These are phyloP conservation scores for Penicillium mononematosum DNA, from an alignment of 495 filamentous ascomycete genomes.

Conservation along the genomic window DNA sequence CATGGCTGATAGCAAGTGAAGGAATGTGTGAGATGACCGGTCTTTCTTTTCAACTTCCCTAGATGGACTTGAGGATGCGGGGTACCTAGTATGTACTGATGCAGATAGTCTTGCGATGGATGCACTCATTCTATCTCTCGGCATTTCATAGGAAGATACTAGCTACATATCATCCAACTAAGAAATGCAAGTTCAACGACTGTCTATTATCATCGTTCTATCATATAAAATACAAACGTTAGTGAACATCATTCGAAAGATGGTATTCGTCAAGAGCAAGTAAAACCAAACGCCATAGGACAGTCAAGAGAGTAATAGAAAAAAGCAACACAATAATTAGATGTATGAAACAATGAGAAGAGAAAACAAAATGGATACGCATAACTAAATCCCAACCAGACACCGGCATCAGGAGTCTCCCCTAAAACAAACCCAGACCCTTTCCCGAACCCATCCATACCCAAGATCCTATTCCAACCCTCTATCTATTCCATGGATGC, in stretches of 20 bases:
- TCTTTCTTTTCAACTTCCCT: too few relatives aligned
- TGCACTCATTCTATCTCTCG: too few relatives aligned
- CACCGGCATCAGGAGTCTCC: conserved; percentile 21
- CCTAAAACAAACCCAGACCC: conserved; percentile 17
- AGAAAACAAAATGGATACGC: conserved; percentile 7
- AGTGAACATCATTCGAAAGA: neutral
- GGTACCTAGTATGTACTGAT: too few relatives aligned
- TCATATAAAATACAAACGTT: neutral
- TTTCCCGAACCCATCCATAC: conserved; percentile 24
- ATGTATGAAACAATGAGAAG: conserved; percentile 11
- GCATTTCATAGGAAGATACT: too few relatives aligned
- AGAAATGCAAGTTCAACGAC: neutral
- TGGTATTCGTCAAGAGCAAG: neutral
- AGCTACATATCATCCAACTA: neutral
- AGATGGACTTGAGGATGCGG: too few relatives aligned
- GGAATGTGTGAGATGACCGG: too few relatives aligned
- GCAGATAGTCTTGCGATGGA: too few relatives aligned
- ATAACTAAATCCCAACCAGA: conserved; percentile 25
- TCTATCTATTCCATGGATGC: conserved; percentile 33
- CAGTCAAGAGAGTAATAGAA: neutral
- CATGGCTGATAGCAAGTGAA: too few relatives aligned
- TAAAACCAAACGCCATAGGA: neutral
- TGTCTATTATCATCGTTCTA: neutral
- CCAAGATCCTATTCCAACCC: conserved; percentile 22
- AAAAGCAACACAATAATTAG: conserved; percentile 20